Conservation (phyloP, 2,329 filamentous ascomycete genomes). For the Penicillium sp. region DNA sequence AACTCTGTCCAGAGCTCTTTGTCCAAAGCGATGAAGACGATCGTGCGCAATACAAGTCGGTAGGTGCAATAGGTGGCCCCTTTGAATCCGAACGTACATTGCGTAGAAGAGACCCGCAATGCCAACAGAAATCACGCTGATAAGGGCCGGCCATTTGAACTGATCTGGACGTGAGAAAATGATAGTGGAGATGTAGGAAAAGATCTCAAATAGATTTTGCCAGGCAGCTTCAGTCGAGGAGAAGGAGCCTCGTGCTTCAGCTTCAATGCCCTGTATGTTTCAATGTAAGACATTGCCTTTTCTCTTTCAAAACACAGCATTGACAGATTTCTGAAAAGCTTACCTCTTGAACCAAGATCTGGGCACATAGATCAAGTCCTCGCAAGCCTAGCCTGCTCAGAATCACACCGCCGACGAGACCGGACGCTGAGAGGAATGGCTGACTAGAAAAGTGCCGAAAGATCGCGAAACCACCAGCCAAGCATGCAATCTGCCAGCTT, state of each 20-base stretch:
- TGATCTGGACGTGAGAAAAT: conserved; percentile 62
- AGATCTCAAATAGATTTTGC: conserved; percentile 68
- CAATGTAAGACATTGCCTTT: neutral
- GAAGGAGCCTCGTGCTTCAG: conserved; percentile 61
- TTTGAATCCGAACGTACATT: conserved; percentile 10
- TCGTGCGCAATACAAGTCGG: conserved; percentile 1
- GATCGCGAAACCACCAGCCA: conserved; percentile 47
- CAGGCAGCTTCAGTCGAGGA: conserved; percentile 66
- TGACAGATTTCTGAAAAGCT: neutral
- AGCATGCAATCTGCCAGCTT: conserved; percentile 62
- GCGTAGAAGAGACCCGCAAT: conserved; percentile 12
- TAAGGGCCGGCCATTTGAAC: conserved; percentile 61
- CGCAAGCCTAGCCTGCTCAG: conserved; percentile 60
- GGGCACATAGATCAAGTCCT: conserved; percentile 60
- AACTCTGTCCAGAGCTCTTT: conserved; percentile 1
- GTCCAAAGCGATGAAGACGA: neutral
- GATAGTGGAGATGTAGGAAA: conserved; percentile 65
- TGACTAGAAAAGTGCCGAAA: conserved; percentile 41
- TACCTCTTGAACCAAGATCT: conserved; percentile 62
- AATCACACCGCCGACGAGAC: conserved; percentile 52
- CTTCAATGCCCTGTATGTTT: conserved; percentile 54
- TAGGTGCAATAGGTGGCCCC: conserved; percentile 13
- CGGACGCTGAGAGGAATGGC: conserved; percentile 42
- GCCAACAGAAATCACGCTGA: conserved; percentile 58
- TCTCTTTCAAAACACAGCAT: neutral